Evolutionary conservation across 352 stramenopile species (phyloP), one percentile per base, ranked within the genome.

Genomic region (Phytophthora agathidicida): DNA sequence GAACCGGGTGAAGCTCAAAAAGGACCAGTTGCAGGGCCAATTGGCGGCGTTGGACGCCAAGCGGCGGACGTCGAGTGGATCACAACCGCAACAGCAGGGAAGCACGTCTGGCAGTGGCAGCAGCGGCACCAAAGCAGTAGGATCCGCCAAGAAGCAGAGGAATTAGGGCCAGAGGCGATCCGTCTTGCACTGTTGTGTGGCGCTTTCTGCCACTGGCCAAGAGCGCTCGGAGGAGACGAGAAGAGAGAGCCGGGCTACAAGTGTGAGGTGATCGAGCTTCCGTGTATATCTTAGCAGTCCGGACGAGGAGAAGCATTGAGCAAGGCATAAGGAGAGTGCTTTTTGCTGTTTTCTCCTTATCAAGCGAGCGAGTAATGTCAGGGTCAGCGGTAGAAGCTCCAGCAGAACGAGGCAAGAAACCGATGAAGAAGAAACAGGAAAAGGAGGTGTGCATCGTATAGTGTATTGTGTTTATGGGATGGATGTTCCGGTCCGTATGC

Each of bases 1-100:
- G 64, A 94, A 93, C 61, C 88, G 85, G 51, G 88, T 96, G 30
- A 93, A 94, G 60, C 71, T 95, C 43, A 96, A 96, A 74, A 92
- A 93, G 46, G 84, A 96, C 49, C 88, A 96, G 30, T 61, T 96
- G 33, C 84, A 96, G 68, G 86, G 86, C 9, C 86, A 95, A 54
- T 51, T 95, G 47, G 83, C 82, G 14, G 75, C 86, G 24, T 75
- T 94, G 49, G 86, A 95, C 42, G 74, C 71, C 57, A 93, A 93
- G 71, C 84, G 84, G 49, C 80, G 81, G 50, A 65, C 75, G 20
- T 80, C 71, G 43, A 68, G 65, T 41, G 70, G 68, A 8, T 77
- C 50, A 51, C 73, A 68, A 35, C 66, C 62, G 52, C 69, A 65
- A 10, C 54, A 69, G 16, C 60, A 72, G 35, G 57, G 50, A 57